Evolutionary conservation across 2,329 filamentous ascomycete species (phyloP).

Genomic region (Epichloe gansuensis): DNA sequence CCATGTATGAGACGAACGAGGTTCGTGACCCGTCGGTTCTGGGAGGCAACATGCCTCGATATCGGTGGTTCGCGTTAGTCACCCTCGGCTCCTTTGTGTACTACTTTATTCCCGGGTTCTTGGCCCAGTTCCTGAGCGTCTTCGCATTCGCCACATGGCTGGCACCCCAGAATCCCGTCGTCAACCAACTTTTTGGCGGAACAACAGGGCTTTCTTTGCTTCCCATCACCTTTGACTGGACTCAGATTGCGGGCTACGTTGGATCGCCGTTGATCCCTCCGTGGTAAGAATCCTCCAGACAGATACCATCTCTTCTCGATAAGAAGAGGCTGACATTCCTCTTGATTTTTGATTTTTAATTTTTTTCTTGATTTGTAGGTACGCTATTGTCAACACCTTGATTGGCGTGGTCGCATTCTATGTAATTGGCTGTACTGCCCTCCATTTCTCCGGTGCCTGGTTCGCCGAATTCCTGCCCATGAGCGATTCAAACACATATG

Average conservation of each 20-base stretch:
- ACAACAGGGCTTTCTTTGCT: constrained; percentile 53
- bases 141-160: constrained; percentile 65
- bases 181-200: constrained; percentile 65
- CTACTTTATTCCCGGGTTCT: constrained; percentile 57
- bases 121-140: constrained; percentile 55
- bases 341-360: neutral
- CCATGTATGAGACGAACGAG: constrained; percentile 53
- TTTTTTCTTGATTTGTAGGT: constrained; percentile 24
- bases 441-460: constrained; percentile 56
- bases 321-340: too few relatives aligned
- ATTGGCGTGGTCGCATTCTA: constrained; percentile 55
- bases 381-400: constrained; percentile 60
- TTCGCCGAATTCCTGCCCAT: constrained; percentile 54
- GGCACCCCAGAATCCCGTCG: constrained; percentile 49
- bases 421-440: constrained; percentile 41
- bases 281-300: constrained; percentile 32
- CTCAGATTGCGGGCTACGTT: constrained; percentile 55
- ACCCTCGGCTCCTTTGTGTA: constrained; percentile 47
- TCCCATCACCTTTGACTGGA: constrained; percentile 68
- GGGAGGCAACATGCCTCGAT: constrained; percentile 54
- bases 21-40: constrained; percentile 36
- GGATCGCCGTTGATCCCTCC: constrained; percentile 57
- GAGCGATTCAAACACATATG: constrained; percentile 56
- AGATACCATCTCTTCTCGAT: too few relatives aligned
- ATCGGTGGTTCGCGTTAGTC: constrained; percentile 48